These are phyloP conservation scores for Globisporangium solare DNA, from an alignment of 352 stramenopile species.

Conservation along the genomic window DNA sequence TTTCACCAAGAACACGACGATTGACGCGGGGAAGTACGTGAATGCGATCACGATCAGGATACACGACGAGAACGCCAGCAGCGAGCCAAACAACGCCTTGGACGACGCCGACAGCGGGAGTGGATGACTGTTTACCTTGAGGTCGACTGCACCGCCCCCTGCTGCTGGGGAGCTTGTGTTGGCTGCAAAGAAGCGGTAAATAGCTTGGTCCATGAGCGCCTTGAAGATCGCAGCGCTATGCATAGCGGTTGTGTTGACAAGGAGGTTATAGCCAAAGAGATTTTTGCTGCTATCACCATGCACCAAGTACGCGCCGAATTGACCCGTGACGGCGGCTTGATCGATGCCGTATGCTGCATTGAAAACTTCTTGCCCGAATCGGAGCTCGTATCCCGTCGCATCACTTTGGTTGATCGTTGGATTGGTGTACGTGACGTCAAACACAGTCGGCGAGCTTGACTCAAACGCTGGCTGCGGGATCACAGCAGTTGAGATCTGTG, in stretches of 20 bases:
- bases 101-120: constrained; percentile 35
- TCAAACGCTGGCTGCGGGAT: no score
- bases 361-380: constrained; percentile 15
- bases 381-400: no score
- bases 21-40: constrained; percentile 84
- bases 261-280: constrained; percentile 37
- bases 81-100: no score
- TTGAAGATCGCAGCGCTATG: constrained; percentile 50
- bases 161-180: no score
- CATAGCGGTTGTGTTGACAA: constrained; percentile 43
- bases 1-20: constrained; percentile 93
- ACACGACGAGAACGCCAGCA: constrained; percentile 41
- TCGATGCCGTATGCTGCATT: no score
- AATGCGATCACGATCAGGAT: constrained; percentile 80
- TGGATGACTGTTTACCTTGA: constrained; percentile 44
- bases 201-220: constrained; percentile 18
- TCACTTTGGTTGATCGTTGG: constrained; percentile 18
- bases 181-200: no score
- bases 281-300: constrained; percentile 16
- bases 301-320: constrained; percentile 39
- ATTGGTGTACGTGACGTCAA: constrained; percentile 13
- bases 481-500: no score
- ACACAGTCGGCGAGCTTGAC: neutral
- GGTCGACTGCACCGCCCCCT: constrained; percentile 9
- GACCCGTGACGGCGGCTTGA: no score